These are phyloP conservation scores for Areca catechu DNA, from an alignment of 176 grass and related monocot genomes.

Conservation along the genomic window DNA sequence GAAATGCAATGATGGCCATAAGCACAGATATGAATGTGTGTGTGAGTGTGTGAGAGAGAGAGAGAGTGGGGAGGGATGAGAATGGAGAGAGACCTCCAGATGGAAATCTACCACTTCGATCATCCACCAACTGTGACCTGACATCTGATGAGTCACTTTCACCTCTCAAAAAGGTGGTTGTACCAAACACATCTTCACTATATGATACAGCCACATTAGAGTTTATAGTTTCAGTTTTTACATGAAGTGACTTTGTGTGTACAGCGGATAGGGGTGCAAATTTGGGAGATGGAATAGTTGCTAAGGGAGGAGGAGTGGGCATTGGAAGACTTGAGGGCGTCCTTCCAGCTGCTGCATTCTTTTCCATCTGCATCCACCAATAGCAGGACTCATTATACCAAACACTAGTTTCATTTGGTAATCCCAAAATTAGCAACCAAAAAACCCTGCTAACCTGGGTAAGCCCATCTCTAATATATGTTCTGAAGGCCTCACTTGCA, in stretches of 20 bases:
- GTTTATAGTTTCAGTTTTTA: slow-evolving; percentile 28
- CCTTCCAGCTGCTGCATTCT: slow-evolving; percentile 77
- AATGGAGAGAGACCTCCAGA: slow-evolving; percentile 36
- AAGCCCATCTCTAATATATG: slow-evolving; percentile 94
- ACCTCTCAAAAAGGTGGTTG: slow-evolving; percentile 33
- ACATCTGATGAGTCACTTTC: slow-evolving; percentile 30
- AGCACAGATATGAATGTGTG: too few relatives aligned
- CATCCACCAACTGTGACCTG: slow-evolving; percentile 39
- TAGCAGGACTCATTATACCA: slow-evolving; percentile 1
- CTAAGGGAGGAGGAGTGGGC: slow-evolving; percentile 85
- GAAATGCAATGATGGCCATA: not conserved
- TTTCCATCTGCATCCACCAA: slow-evolving; percentile 71
- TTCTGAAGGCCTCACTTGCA: slow-evolving; percentile 98
- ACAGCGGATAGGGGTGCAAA: slow-evolving; percentile 85
- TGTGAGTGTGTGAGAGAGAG: slow-evolving; percentile 1
- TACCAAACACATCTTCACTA: slow-evolving; percentile 36
- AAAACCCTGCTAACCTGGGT: slow-evolving; percentile 51
- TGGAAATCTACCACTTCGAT: slow-evolving; percentile 48
- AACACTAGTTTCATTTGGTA: too few relatives aligned
- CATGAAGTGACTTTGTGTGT: slow-evolving; percentile 57
- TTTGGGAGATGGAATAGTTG: slow-evolving; percentile 75
- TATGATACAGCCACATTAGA: slow-evolving; percentile 1
- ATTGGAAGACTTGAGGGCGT: slow-evolving; percentile 83
- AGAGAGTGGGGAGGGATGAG: not conserved
- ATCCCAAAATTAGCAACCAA: too few relatives aligned